These are phyloP conservation scores for Pythium biforme DNA, from an alignment of 352 stramenopile genomes.

Conservation along the genomic window DNA sequence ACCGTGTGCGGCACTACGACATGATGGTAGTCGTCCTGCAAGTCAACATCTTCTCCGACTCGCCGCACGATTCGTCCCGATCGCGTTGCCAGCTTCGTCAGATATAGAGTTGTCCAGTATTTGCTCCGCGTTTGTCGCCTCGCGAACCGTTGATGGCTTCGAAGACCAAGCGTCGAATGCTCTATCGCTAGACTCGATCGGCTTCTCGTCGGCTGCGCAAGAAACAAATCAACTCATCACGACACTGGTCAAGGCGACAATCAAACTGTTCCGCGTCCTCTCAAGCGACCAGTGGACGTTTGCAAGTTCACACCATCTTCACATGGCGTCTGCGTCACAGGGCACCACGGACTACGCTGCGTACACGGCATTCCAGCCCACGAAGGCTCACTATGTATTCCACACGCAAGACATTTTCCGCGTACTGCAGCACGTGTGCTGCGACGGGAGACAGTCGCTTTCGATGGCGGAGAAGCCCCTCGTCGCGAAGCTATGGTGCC, in stretches of 20 bases:
- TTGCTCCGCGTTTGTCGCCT: conserved; percentile 35
- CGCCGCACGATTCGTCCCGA: conserved; percentile 33
- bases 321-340: not conserved
- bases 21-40: not conserved
- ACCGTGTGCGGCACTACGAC: conserved; percentile 31
- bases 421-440: conserved; percentile 46
- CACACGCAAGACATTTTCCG: conserved; percentile 39
- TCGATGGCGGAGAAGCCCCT: conserved; percentile 44
- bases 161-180: not conserved
- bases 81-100: conserved; percentile 31
- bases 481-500: conserved; percentile 67
- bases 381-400: conserved; percentile 60
- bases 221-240: conserved; percentile 37
- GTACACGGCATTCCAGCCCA: conserved; percentile 25
- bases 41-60: conserved; percentile 29
- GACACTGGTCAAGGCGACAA: conserved; percentile 51
- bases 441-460: conserved; percentile 32
- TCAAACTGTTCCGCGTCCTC: conserved; percentile 52
- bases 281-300: conserved; percentile 34
- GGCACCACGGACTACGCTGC: conserved; percentile 5
- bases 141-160: not conserved
- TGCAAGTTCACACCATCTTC: conserved; percentile 5
- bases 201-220: conserved; percentile 21
- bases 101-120: conserved; percentile 55
- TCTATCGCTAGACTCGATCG: not conserved